Conservation (phyloP, 1,284 basidiomycete species). For the Neonothopanus nambi region DNA sequence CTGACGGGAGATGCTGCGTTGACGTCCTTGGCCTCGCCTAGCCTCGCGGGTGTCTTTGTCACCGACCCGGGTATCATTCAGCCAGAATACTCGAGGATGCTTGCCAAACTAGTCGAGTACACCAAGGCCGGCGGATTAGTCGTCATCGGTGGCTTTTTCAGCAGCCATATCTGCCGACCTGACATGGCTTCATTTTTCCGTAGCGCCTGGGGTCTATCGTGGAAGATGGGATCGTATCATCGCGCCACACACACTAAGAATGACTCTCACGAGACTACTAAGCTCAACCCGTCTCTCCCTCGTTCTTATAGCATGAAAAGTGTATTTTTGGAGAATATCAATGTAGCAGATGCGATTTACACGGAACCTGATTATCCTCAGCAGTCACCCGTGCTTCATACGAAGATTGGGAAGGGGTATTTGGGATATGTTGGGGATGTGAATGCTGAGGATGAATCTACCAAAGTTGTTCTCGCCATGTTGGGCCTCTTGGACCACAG, state of each 20-base stretch:
- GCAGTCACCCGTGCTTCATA: slow-evolving; percentile 3
- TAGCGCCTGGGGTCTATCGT: too few relatives aligned
- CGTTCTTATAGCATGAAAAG: slow-evolving; percentile 20
- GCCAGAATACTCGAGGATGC: neutral
- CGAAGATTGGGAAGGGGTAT: slow-evolving; percentile 12
- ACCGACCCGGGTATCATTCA: slow-evolving; percentile 5
- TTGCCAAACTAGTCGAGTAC: too few relatives aligned
- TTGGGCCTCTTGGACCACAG: neutral
- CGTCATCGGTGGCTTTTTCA: too few relatives aligned
- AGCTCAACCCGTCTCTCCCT: slow-evolving; percentile 18
- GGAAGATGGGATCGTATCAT: too few relatives aligned
- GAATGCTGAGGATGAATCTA: slow-evolving; percentile 17
- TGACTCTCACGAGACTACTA: too few relatives aligned
- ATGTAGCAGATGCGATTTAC: slow-evolving; percentile 16
- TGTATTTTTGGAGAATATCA: slow-evolving; percentile 18
- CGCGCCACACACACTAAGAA: too few relatives aligned
- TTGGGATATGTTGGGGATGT: slow-evolving; percentile 21
- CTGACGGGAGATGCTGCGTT: too few relatives aligned
- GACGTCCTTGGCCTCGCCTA: neutral
- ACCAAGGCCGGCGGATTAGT: too few relatives aligned
- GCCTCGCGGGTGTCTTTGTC: neutral
- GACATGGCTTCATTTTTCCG: neutral
- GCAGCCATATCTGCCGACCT: neutral
- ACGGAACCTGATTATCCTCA: neutral
- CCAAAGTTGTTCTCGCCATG: slow-evolving; percentile 16